phyloP scores from a whole-genome alignment of 2,329 filamentous ascomycete genomes.

The Botrytis elliptica region DNA sequence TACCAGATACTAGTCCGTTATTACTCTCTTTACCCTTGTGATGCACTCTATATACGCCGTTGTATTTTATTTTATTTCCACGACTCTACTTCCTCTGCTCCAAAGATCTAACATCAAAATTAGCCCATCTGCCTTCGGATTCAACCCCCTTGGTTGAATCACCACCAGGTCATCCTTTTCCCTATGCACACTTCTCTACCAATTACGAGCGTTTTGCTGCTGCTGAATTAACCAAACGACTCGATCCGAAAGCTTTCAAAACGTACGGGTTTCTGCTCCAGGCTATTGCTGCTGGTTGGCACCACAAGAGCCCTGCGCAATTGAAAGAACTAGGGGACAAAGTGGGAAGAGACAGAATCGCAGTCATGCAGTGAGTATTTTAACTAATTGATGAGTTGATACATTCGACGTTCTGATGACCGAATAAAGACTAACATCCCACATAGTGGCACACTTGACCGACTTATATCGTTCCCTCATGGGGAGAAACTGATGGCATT shows the following conservation, averaged over 20 bases:
- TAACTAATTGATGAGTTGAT: background rate
- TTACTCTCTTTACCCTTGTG: conserved; percentile 42
- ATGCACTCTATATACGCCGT: conserved; percentile 37
- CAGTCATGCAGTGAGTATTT: conserved; percentile 60
- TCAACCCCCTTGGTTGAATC: conserved; percentile 43
- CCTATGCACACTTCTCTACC: conserved; percentile 60
- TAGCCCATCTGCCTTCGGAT: conserved; percentile 44
- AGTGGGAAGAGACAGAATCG: conserved; percentile 71
- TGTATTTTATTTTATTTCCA: conserved; percentile 54
- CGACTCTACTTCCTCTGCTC: conserved; percentile 58
- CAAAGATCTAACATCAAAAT: background rate
- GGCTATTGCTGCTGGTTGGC: conserved; percentile 75
- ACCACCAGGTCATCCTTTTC: conserved; percentile 33
- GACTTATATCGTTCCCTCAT: conserved; percentile 74
- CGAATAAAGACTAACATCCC: background rate
- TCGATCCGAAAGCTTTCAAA: conserved; percentile 59
- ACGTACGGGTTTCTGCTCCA: conserved; percentile 72
- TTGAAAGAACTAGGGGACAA: conserved; percentile 62
- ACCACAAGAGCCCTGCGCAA: conserved; percentile 69
- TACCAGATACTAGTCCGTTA: conserved; percentile 57
- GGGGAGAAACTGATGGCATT: conserved; percentile 65
- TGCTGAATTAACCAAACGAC: conserved; percentile 71
- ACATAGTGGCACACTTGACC: conserved; percentile 60
- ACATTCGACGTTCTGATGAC: background rate
- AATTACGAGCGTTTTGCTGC: conserved; percentile 84